Evolutionary conservation across 2,329 filamentous ascomycete species (phyloP), one percentile per base, ranked within the genome.

Genomic region (Fusarium sp.): DNA sequence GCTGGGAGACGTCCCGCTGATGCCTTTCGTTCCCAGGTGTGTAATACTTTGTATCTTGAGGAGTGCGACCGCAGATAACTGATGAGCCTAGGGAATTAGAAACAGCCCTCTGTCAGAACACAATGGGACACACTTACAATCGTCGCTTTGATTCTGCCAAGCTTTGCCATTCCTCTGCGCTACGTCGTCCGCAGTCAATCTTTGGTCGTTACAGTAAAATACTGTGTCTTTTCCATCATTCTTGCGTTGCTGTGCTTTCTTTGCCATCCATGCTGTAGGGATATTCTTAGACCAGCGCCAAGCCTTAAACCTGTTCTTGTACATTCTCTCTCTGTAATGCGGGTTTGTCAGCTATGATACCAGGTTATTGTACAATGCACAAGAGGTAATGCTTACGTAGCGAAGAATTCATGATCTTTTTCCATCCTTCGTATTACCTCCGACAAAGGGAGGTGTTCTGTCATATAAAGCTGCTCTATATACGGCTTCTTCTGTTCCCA

Each of bases 401-500:
- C 45, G n/a, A 17, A 15, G 30, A 47, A 47, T 22, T 14, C 10
- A n/a, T 47, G 30, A 35, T 7, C 22, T 7, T 47, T n/a, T 5
- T 15, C 30, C 45, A 47, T 47, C 8, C 30, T 35, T n/a, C 28
- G n/a, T 7, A 24, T n/a, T 22, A 47, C 45, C 11, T 47, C 45
- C 19, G 45, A 8, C 3, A 47, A 33, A 47, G 45, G 44, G 13
- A 47, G 45, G 14, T 35, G 7, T 11, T 47, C 19, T 11, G 6
- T 11, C 45, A 47, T 47, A 6, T 47, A 47, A 2, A 47, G 28
- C 5, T 47, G 45, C 45, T 47, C 45, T 47, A 47, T 47, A 32
- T 47, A 33, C 22, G 45, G 45, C 14, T 35, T 47, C 35, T 47
- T 47, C 45, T 47, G n/a, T 10, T 47, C 45, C 45, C 45, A 47